Base-by-base conservation (phyloP, 2,329 filamentous ascomycete genomes). In the Fusarium sp. region DNA sequence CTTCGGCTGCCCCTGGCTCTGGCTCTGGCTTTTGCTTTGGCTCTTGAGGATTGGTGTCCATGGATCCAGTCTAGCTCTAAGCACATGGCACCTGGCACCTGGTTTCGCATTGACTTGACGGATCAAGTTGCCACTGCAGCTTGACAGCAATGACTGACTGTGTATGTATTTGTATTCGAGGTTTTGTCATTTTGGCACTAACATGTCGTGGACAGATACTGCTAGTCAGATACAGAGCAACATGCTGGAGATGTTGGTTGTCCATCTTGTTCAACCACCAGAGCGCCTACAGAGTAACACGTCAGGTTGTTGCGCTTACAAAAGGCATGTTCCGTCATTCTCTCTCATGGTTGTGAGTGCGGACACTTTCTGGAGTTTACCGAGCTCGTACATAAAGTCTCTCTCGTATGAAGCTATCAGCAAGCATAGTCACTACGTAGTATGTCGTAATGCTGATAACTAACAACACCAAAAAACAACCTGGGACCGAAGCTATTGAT, bases 41-140 rank as follows among this genome's bases (percentile, higher is more conserved):
- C 26, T 28, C 26, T 28, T 28, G 10, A 28, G 26, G 51, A 65
- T 42, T 56, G 38, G 55, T 51, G 57, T 51, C 63, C 28, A 54
- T 43, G n/a, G n/a, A n/a, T n/a, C n/a, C n/a, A n/a, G n/a, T 49
- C 53, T 63, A 34, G n/a, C 32, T 59, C 68, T 11, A 28, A 53
- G 63, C 68, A 68, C 68, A 73, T 71, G 58, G 69, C 58, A 68
- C 51, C 45, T 71, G 58, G 69, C 58, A 68, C 51, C 45, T 56
- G 52, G 53, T 61, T 61, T 62, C 50, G 57, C 55, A 59, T 70
- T 34, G 26, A 28, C 26, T 34, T 21, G 40, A 56, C 57, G 38
- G 56, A 56, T 57, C 19, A 52, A 53, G 48, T 70, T 32, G 56
- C 68, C 61, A 65, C 62, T 60, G 21, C 40, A 58, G 46, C 68